Conservation (phyloP, 768 basidiomycete species). For the Hygrocybe coccinea region DNA sequence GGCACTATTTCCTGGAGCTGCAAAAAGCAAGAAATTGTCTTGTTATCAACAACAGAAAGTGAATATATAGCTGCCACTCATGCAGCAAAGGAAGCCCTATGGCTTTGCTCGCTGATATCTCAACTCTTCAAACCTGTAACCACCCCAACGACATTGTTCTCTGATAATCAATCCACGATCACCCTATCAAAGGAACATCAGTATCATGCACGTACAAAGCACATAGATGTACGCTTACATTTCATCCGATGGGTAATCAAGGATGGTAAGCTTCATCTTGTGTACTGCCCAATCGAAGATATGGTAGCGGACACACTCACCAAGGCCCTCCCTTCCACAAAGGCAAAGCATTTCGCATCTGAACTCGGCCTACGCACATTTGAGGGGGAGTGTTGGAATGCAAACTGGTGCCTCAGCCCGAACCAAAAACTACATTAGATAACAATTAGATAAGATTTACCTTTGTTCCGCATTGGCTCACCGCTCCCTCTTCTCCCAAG, state of each 20-base stretch:
- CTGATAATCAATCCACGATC: slow-evolving; percentile 22
- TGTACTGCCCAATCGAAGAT: slow-evolving; percentile 17
- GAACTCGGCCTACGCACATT: slow-evolving; percentile 5
- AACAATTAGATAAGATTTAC: no score
- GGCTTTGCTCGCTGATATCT: slow-evolving; percentile 23
- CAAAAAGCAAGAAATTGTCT: slow-evolving; percentile 20
- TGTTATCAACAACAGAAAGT: slow-evolving; percentile 14
- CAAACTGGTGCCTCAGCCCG: no score
- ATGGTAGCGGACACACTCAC: slow-evolving; percentile 31
- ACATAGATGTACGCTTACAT: slow-evolving; percentile 33
- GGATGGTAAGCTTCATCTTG: not conserved
- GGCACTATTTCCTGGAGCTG: slow-evolving; percentile 26
- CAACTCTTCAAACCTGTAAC: slow-evolving; percentile 12
- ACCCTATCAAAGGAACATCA: slow-evolving; percentile 23
- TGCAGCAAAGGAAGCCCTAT: slow-evolving; percentile 19
- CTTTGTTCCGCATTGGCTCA: no score
- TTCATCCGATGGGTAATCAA: slow-evolving; percentile 23
- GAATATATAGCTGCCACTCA: slow-evolving; percentile 18
- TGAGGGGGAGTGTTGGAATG: slow-evolving; percentile 7
- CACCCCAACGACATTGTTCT: slow-evolving; percentile 10
- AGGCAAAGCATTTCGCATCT: slow-evolving; percentile 7
- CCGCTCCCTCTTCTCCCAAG: no score
- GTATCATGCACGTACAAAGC: slow-evolving; percentile 29
- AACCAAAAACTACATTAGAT: no score
- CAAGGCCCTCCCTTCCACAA: slow-evolving; percentile 13